Base-by-base conservation (phyloP, 805 yeast genomes). In the Tetrapisispora phaffii region DNA sequence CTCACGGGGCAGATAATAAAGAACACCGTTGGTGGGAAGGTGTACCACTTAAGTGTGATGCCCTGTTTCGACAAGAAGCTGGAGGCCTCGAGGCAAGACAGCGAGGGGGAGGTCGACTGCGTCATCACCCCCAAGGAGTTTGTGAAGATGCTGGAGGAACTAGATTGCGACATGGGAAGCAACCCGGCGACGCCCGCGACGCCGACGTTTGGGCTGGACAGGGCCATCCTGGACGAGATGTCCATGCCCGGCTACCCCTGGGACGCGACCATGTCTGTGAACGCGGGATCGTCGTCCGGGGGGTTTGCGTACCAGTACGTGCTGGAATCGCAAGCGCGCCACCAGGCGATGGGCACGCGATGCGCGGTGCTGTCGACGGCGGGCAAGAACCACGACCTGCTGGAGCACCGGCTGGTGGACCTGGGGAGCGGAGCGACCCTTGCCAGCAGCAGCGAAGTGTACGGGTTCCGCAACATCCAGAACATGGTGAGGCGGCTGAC, bases 21-120 rank as follows among this genome's bases (percentile, higher is more conserved):
- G 60, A 62, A 71, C 16, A 57, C 79, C 21, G 57, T 68, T 12
- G 52, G 58, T 1, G 58, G 67, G 0, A 55, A 74, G 2, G 66
- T 88, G 0, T 93, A 86, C 58, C 97, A 90, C 61, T 65, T 93
- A 44, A 76, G 93, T 7, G 70, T 93, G 19, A 90, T 90, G 97
- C 97, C 98, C 1, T 90, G 97, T 56, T 93, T 93, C 62, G 98
- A 93, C 63, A 93, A 93, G 66, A 93, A 93, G 63, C 72, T 89
- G 35, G 98, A 93, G 67, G 93, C 96, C 23, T 88, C 95, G 3
- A 73, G 97, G 49, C 81, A 85, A 0, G 96, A 86, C 51, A 67
- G 72, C 43, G 70, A 65, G 17, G 62, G 66, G 10, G 96, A 87
- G 56, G 97, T 93, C 12, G 97, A 93, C 61, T 85, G 96, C 67